A percentile compares a stretch with the other conserved stretches of the same genome.
These are phyloP conservation scores for Stropharia rugosoannulata DNA, from an alignment of 768 basidiomycete genomes.

Conservation along the genomic window DNA sequence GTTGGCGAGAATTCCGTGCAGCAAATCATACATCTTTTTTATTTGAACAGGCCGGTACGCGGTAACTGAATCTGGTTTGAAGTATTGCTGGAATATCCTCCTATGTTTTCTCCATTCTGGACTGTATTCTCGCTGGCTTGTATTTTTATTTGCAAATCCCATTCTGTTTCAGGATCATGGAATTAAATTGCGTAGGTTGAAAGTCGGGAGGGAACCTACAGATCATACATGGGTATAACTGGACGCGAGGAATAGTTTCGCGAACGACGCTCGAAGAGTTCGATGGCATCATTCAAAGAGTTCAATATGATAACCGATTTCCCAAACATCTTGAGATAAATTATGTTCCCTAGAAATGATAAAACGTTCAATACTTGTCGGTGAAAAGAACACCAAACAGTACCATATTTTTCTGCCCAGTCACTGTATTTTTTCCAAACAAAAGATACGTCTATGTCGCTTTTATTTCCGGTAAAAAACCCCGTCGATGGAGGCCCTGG, in stretches of 20 bases:
- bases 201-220: neutral
- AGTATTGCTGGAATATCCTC: slow-evolving; percentile 31
- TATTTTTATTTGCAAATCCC: slow-evolving; percentile 33
- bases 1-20: slow-evolving; percentile 22
- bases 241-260: slow-evolving; percentile 8
- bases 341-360: neutral
- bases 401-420: neutral
- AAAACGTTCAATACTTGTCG: neutral
- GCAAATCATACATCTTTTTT: slow-evolving; percentile 27
- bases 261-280: slow-evolving; percentile 11
- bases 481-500: neutral
- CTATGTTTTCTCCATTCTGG: slow-evolving; percentile 33
- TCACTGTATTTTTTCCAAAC: neutral
- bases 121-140: slow-evolving; percentile 31
- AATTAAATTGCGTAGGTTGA: neutral
- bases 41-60: slow-evolving; percentile 27
- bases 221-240: neutral
- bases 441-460: neutral
- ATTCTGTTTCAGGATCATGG: slow-evolving; percentile 10
- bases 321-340: neutral
- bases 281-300: slow-evolving; percentile 8
- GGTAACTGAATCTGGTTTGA: slow-evolving; percentile 22
- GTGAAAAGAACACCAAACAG: neutral
- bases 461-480: slow-evolving; percentile 5
- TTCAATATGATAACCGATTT: slow-evolving; percentile 9